Conservation (phyloP, 768 basidiomycete species). For the Pilatotrama ljubarskyi region DNA sequence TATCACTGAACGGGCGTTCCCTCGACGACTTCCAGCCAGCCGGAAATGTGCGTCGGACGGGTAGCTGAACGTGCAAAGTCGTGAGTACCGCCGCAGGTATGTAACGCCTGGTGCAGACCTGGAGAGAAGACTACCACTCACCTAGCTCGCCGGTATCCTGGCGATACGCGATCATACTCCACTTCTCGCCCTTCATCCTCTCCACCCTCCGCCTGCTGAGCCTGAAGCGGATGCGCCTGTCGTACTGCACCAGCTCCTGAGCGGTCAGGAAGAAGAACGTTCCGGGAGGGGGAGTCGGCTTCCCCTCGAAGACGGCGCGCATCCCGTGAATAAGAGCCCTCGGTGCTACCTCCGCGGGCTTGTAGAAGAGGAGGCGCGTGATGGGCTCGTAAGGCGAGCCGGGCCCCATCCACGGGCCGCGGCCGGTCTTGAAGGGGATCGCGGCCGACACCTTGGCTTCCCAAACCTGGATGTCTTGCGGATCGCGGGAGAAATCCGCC, state of each 20-base stretch:
- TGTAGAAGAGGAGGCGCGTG: constrained; percentile 6
- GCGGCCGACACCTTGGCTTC: neutral
- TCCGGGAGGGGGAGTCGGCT: neutral
- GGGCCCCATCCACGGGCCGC: neutral
- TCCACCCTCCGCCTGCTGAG: constrained; percentile 17
- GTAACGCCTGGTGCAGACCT: too few relatives aligned
- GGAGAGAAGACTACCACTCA: neutral
- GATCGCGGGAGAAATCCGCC: neutral
- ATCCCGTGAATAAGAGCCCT: neutral
- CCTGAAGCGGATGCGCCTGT: constrained; percentile 11
- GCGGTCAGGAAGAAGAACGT: constrained; percentile 15
- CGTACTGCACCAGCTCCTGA: constrained; percentile 6
- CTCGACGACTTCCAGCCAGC: too few relatives aligned
- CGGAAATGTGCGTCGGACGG: too few relatives aligned
- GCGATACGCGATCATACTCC: constrained; percentile 11
- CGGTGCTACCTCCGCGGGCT: neutral
- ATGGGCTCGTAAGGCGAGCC: neutral
- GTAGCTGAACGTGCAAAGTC: too few relatives aligned
- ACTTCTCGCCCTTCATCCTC: constrained; percentile 18
- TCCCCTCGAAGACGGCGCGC: constrained; percentile 7
- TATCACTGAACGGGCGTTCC: too few relatives aligned
- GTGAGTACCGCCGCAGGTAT: too few relatives aligned
- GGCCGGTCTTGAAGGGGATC: neutral
- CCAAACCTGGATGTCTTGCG: neutral
- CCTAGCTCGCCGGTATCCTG: constrained; percentile 1